phyloP scores from a whole-genome alignment of 2,329 filamentous ascomycete species.

The Venturia asperata region DNA sequence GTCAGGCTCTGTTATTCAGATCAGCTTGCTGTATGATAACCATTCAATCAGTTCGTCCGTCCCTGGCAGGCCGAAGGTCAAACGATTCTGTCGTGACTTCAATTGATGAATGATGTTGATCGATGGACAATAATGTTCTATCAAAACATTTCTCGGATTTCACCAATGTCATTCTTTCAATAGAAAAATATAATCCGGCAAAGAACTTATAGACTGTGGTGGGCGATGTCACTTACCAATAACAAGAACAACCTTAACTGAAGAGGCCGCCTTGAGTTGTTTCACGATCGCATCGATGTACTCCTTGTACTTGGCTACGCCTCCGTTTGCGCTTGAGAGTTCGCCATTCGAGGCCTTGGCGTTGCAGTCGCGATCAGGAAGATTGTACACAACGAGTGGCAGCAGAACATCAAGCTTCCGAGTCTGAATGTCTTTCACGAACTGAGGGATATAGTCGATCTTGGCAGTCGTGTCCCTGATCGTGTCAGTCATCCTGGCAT shows the following conservation, averaged over 20 bases:
- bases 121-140: too few species aligned
- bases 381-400: constrained; percentile 55
- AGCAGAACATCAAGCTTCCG: constrained; percentile 44
- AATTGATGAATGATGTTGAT: too few species aligned
- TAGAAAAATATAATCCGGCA: background rate
- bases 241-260: constrained; percentile 44
- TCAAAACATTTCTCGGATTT: too few species aligned
- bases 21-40: background rate
- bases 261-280: constrained; percentile 48
- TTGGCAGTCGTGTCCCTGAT: constrained; percentile 42
- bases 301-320: constrained; percentile 44
- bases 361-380: constrained; percentile 58
- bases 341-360: constrained; percentile 59
- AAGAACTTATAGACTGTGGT: background rate
- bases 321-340: constrained; percentile 48
- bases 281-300: constrained; percentile 50
- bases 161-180: too few species aligned
- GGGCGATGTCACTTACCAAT: constrained; percentile 34
- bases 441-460: constrained; percentile 43
- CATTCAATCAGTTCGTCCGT: too few species aligned
- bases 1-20: constrained; percentile 43
- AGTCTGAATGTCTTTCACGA: constrained; percentile 44
- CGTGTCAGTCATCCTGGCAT: background rate
- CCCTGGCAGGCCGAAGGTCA: too few species aligned
- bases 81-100: too few species aligned